Evolutionary conservation across 1,284 basidiomycete genomes (phyloP), one percentile per base, ranked within the genome.

Genomic region (Pholiota adiposa): DNA sequence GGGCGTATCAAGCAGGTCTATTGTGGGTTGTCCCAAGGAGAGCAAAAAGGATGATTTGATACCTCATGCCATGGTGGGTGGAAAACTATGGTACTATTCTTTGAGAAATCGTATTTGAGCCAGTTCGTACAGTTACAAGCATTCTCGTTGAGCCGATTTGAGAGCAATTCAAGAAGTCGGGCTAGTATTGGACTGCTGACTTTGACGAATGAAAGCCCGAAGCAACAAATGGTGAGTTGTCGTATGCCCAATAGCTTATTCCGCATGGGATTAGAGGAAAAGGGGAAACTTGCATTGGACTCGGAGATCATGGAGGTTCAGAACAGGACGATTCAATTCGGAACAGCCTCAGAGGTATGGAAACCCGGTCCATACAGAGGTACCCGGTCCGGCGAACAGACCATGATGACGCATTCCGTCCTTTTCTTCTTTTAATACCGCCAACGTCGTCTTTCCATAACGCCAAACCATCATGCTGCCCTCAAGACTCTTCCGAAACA

Each of bases 401-500:
- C n/a, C n/a, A n/a, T 36, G 1, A 51, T 31, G 36, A 49, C 54
- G 34, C 21, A 8, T 21, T 12, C 11, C 5, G 14, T 8, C 34
- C 7, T 36, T n/a, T 44, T 36, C 19, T 29, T 38, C 16, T 4
- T 48, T 9, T 38, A 23, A 16, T 48, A 21, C 14, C n/a, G 1
- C 4, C 38, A 11, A 33, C 50, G n/a, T 23, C 18, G n/a, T 29
- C 14, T n/a, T 6, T 19, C 16, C 5, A 14, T 5, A 8, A 5
- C 40, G 2, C 3, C 4, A 46, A 29, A 34, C 29, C 31, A 14
- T 34, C 21, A 81, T 81, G 80, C 69, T 82, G 8, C 76, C 77
- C 16, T 78, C 77, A 12, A 70, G 78, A 52, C 67, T 80, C 31
- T 78, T 79, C 62, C 71, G 77, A 40, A 79, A 77, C 59, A 72